These are phyloP conservation scores for Camellia japonica DNA, from an alignment of 148 eudicot species.

Conservation along the genomic window DNA sequence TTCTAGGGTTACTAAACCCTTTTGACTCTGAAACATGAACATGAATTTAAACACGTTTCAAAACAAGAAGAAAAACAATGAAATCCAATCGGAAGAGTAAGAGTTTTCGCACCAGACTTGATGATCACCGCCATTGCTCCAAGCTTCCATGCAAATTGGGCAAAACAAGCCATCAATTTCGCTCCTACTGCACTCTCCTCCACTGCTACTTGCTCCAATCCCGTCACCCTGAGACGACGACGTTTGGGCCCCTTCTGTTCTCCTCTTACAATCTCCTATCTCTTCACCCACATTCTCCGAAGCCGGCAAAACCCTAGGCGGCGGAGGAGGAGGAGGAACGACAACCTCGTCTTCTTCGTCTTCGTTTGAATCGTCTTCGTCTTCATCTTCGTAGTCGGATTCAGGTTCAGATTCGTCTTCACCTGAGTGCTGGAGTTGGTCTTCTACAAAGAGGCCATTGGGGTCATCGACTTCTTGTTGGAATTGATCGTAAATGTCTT, in stretches of 20 bases:
- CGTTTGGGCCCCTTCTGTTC: conserved; percentile 12
- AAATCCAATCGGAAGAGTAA: neutral
- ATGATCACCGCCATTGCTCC: conserved; percentile 67
- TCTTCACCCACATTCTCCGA: conserved; percentile 21
- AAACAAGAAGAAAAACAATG: neutral
- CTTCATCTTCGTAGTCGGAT: conserved; percentile 13
- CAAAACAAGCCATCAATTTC: conserved; percentile 70
- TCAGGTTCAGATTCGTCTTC: conserved; percentile 12
- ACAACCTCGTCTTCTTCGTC: conserved; percentile 14
- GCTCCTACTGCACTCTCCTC: conserved; percentile 26
- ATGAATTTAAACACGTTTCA: neutral
- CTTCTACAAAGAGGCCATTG: neutral
- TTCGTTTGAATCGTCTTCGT: conserved; percentile 9
- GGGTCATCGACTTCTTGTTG: too few relatives aligned
- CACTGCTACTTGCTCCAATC: conserved; percentile 3
- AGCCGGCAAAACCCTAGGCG: neutral
- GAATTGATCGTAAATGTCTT: too few relatives aligned
- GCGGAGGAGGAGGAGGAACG: conserved; percentile 3
- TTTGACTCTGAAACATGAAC: neutral
- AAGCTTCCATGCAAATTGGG: conserved; percentile 78
- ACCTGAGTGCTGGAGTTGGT: neutral
- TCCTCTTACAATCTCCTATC: neutral
- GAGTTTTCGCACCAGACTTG: conserved; percentile 44
- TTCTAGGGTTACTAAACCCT: too few relatives aligned
- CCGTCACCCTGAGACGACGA: conserved; percentile 12